A percentile compares a stretch with the other conserved stretches of the same genome.
Evolutionary conservation across 371 early-diverging fungal species (phyloP).

Genomic region (Smittium mucronatum): DNA sequence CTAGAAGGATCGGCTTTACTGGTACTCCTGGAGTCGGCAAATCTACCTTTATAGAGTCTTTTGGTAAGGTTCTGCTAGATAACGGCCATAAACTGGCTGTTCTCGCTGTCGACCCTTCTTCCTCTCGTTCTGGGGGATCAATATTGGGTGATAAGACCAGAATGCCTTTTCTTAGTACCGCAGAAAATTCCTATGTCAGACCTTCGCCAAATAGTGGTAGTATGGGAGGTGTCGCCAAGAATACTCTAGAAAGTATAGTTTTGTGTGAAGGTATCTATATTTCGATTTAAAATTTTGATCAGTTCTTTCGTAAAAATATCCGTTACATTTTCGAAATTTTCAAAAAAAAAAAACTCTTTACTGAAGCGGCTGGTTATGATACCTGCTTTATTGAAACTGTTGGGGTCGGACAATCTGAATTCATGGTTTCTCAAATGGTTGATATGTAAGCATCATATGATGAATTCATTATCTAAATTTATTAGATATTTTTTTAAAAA

Average conservation of each 20-base stretch:
- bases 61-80: slow-evolving; percentile 51
- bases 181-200: slow-evolving; percentile 48
- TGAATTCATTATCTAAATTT: not conserved
- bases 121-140: slow-evolving; percentile 59
- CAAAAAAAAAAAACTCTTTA: not conserved
- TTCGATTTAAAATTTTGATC: not conserved
- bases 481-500: not conserved
- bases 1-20: slow-evolving; percentile 55
- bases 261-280: slow-evolving; percentile 48
- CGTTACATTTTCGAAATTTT: not conserved
- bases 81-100: slow-evolving; percentile 56
- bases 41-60: slow-evolving; percentile 64
- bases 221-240: slow-evolving; percentile 61
- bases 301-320: not conserved
- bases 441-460: slow-evolving; percentile 39
- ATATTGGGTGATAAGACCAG: slow-evolving; percentile 73
- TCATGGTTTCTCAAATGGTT: slow-evolving; percentile 73
- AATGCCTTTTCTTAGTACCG: slow-evolving; percentile 50
- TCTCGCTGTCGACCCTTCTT: slow-evolving; percentile 71
- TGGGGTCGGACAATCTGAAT: slow-evolving; percentile 73
- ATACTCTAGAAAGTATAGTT: slow-evolving; percentile 61
- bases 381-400: slow-evolving; percentile 68
- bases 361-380: slow-evolving; percentile 53
- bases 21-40: slow-evolving; percentile 74
- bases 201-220: slow-evolving; percentile 58